Base-by-base conservation (phyloP, 2,329 filamentous ascomycete genomes). In the Gaeumannomyces tritici region DNA sequence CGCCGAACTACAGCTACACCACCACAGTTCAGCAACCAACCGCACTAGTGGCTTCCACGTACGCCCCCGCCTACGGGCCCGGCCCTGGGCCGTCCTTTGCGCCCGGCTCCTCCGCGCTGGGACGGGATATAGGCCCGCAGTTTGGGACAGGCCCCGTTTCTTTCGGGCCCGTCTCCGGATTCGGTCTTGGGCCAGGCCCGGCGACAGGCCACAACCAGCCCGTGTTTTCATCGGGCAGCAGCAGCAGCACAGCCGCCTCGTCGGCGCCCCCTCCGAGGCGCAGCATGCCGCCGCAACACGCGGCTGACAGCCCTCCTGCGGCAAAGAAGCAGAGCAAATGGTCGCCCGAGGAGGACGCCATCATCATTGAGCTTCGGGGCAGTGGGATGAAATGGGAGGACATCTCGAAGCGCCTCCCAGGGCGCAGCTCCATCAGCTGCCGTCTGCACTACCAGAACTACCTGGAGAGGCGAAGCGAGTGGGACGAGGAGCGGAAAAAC, bases 361-460 rank as follows among this genome's bases (percentile, higher is more conserved):
- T 95, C 59, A 96, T 96, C 69, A 96, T 97, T 69, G 90, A 96
- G 73, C 83, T 98, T 65, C 86, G 93, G 63, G 91, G 91, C 51
- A 88, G 88, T 69, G 90, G 91, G 11, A 96, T 97, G 91, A 98
- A 98, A 73, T 98, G 93, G 95, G 93, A 98, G 72, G 93, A 98
- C 74, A 97, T 98, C 70, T 96, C 91, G 65, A 96, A 93, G 78
- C 85, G 89, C 62, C 79, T 98, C 60, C 93, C 92, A 3, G 93
- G 93, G 65, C 86, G 95, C 69, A 97, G 92, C 75, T 89, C 92
- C 63, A 97, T 97, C 70, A 96, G 92, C 69, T 98, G 93, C 75
- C 88, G 93, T 56, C 81, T 98, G 61, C 92, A 96, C 72, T 98
- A 97, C 74, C 93, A 98, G 71, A 99, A 99, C 73, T 98, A 98